These are phyloP conservation scores for Clonostachys sp. DNA, from an alignment of 2,329 filamentous ascomycete species.

Conservation along the genomic window DNA sequence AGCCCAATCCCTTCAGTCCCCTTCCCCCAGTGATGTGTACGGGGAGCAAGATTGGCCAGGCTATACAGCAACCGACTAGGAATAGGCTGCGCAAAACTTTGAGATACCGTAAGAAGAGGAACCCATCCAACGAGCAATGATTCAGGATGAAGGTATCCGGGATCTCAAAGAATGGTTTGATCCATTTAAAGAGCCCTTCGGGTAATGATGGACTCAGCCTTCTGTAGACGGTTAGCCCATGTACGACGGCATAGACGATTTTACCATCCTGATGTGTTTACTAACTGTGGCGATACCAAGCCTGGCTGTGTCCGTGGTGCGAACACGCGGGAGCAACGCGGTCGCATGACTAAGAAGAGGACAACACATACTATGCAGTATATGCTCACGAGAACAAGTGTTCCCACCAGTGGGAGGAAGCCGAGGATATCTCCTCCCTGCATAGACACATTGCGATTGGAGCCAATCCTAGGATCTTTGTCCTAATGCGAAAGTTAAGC, in stretches of 20 bases:
- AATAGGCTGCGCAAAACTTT: conserved; percentile 73
- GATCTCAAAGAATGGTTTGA: conserved; percentile 60
- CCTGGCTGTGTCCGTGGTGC: neutral
- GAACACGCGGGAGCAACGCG: neutral
- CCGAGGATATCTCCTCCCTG: neutral
- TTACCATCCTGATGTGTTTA: neutral
- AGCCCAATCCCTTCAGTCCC: conserved; percentile 61
- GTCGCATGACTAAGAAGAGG: neutral
- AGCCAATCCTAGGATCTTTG: neutral
- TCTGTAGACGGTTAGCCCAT: conserved; percentile 16
- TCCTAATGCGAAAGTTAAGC: no score
- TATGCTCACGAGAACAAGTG: neutral
- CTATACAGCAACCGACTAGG: conserved; percentile 77
- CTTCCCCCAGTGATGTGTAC: conserved; percentile 80
- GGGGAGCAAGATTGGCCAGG: conserved; percentile 82
- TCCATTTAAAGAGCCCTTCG: conserved; percentile 61
- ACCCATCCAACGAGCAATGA: conserved; percentile 88
- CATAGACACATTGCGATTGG: neutral
- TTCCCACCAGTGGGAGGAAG: neutral
- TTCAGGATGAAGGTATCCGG: conserved; percentile 79
- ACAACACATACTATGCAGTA: neutral
- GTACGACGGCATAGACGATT: neutral
- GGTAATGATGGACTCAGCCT: conserved; percentile 56
- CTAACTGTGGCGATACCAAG: neutral
- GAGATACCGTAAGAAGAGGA: conserved; percentile 74